phyloP scores from a whole-genome alignment of 441 rosid species.

The Mallotus repandus region DNA sequence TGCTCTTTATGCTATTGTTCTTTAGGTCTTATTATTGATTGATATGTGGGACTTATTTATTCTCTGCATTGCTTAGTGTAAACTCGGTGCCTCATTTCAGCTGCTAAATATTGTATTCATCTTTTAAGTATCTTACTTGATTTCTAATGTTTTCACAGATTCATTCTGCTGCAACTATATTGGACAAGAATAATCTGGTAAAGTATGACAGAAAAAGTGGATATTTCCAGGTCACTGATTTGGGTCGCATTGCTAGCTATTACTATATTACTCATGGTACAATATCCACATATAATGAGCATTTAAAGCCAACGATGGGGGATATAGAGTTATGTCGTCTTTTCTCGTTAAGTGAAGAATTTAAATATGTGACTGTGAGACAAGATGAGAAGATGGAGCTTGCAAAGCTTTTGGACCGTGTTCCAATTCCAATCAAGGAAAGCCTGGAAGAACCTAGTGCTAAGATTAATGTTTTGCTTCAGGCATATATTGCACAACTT shows the following conservation, averaged over 20 bases:
- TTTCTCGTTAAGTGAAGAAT: constrained; percentile 88
- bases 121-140: background rate
- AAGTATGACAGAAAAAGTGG: constrained; percentile 94
- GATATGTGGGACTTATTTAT: background rate
- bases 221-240: constrained; percentile 88
- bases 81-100: constrained; percentile 6
- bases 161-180: constrained; percentile 79
- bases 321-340: constrained; percentile 86
- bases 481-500: constrained; percentile 90
- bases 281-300: constrained; percentile 84
- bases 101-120: background rate
- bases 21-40: background rate
- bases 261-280: constrained; percentile 92
- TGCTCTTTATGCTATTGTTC: background rate
- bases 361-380: constrained; percentile 89
- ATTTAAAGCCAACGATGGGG: constrained; percentile 96
- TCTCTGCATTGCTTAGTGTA: background rate
- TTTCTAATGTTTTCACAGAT: constrained; percentile 44
- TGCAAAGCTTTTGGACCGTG: constrained; percentile 85
- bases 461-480: constrained; percentile 91
- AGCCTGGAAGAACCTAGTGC: constrained; percentile 96
- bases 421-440: constrained; percentile 95
- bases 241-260: constrained; percentile 98
- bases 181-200: constrained; percentile 88
- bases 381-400: constrained; percentile 99